These are phyloP conservation scores for Cryptococcus amylolentus DNA, from an alignment of 1,284 basidiomycete species.

Conservation along the genomic window DNA sequence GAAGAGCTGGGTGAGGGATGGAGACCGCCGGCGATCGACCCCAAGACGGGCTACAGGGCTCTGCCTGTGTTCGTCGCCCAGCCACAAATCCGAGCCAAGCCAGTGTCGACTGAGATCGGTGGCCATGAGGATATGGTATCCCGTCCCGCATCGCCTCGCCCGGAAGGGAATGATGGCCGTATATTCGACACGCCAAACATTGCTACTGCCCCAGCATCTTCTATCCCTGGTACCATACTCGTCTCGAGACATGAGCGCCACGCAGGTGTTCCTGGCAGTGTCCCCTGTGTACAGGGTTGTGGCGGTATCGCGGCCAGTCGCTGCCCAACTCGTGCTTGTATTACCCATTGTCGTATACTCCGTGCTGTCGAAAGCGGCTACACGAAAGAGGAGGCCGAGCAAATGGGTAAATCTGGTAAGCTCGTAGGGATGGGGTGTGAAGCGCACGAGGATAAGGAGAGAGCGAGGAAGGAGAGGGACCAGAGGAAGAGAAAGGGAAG, in stretches of 20 bases:
- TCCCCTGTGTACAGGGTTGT: slow-evolving; percentile 22
- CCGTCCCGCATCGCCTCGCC: slow-evolving; percentile 6
- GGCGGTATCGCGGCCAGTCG: slow-evolving; percentile 35
- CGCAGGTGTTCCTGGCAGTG: neutral
- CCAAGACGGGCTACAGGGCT: slow-evolving; percentile 50
- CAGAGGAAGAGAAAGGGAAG: slow-evolving; percentile 32
- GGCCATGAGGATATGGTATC: slow-evolving; percentile 19
- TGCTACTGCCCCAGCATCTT: slow-evolving; percentile 10
- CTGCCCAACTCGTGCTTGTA: slow-evolving; percentile 43
- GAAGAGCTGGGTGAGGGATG: slow-evolving; percentile 43
- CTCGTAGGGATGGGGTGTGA: slow-evolving; percentile 48
- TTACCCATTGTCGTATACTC: slow-evolving; percentile 45
- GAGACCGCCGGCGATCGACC: slow-evolving; percentile 31
- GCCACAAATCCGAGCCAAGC: slow-evolving; percentile 68
- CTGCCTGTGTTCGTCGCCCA: slow-evolving; percentile 82
- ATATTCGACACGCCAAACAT: neutral
- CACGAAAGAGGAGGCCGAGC: slow-evolving; percentile 37
- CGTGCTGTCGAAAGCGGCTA: slow-evolving; percentile 35
- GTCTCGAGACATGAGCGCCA: slow-evolving; percentile 10
- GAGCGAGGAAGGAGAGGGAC: slow-evolving; percentile 37
- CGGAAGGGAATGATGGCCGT: neutral
- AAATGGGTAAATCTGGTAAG: slow-evolving; percentile 20
- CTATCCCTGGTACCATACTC: slow-evolving; percentile 12
- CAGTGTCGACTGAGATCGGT: slow-evolving; percentile 28
- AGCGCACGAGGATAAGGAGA: slow-evolving; percentile 49